Conservation (phyloP, 768 basidiomycete species). For the Lentinula sp. region DNA sequence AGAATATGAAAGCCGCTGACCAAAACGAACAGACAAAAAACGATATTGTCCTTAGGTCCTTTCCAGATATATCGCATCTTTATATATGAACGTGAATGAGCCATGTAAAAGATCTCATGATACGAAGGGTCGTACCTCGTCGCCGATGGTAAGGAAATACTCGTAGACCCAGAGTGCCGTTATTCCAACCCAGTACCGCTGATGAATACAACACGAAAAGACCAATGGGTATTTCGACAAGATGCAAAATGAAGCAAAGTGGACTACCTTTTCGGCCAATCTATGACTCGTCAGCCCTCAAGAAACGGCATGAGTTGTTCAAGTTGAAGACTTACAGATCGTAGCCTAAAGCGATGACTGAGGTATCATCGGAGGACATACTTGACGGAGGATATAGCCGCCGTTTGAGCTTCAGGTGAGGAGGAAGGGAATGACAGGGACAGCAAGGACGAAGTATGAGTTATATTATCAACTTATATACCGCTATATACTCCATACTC, state of each 20-base stretch:
- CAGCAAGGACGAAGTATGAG: background rate
- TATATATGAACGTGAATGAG: background rate
- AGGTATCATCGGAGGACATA: background rate
- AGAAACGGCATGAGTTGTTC: background rate
- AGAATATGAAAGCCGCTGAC: background rate
- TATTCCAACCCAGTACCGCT: slow-evolving; percentile 8
- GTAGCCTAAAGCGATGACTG: background rate
- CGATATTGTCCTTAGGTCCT: background rate
- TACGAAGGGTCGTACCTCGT: slow-evolving; percentile 6
- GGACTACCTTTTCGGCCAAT: background rate
- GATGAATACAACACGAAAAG: background rate
- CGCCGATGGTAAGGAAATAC: slow-evolving; percentile 11
- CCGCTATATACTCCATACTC: no score
- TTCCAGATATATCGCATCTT: background rate
- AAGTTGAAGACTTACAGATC: background rate
- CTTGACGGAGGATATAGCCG: background rate
- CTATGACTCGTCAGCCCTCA: background rate
- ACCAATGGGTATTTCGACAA: background rate
- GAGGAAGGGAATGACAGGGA: background rate
- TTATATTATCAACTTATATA: no score
- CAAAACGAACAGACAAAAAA: slow-evolving; percentile 5
- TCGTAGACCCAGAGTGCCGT: slow-evolving; percentile 13
- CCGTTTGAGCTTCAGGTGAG: background rate
- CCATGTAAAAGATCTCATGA: background rate
- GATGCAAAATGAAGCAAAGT: background rate